Evolutionary conservation across 2,329 filamentous ascomycete species (phyloP).

Genomic region (Bipolaris sorokiniana): DNA sequence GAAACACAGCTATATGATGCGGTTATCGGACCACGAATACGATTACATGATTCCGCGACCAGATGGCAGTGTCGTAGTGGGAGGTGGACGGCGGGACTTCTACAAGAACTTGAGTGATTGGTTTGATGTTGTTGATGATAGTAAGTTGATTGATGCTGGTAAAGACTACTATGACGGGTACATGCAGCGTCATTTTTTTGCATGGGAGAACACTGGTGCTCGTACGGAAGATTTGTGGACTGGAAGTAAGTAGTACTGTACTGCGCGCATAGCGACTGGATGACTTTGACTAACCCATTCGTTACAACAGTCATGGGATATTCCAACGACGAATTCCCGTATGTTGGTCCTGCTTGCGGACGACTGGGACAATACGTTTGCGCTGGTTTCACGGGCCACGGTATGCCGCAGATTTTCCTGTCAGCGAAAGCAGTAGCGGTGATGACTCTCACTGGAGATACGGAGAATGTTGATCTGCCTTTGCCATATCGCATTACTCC

Average conservation of each 20-base stretch:
- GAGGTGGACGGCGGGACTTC: constrained; percentile 36
- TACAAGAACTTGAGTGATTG: constrained; percentile 27
- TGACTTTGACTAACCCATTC: background rate
- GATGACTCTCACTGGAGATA: constrained; percentile 15
- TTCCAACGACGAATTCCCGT: constrained; percentile 21
- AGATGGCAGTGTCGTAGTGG: constrained; percentile 10
- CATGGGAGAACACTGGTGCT: constrained; percentile 29
- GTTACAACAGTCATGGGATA: constrained; percentile 17
- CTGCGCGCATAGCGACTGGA: too few relatives aligned
- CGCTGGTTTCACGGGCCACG: constrained; percentile 29
- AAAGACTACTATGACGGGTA: constrained; percentile 35
- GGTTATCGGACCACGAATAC: constrained; percentile 59
- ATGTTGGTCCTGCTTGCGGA: constrained; percentile 17
- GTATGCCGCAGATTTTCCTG: constrained; percentile 34
- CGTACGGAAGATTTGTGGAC: constrained; percentile 28
- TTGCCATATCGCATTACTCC: constrained; percentile 13
- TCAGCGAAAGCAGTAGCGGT: constrained; percentile 49
- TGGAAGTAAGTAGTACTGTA: constrained; percentile 26
- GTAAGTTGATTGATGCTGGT: constrained; percentile 24
- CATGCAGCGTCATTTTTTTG: constrained; percentile 33
- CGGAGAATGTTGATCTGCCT: constrained; percentile 13
- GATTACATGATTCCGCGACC: constrained; percentile 54
- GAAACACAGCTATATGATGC: constrained; percentile 47
- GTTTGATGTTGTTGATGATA: constrained; percentile 26
- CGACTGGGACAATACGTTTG: constrained; percentile 21